Base-by-base conservation (phyloP, 2,329 filamentous ascomycete species). In the Monilinia aucupariae region DNA sequence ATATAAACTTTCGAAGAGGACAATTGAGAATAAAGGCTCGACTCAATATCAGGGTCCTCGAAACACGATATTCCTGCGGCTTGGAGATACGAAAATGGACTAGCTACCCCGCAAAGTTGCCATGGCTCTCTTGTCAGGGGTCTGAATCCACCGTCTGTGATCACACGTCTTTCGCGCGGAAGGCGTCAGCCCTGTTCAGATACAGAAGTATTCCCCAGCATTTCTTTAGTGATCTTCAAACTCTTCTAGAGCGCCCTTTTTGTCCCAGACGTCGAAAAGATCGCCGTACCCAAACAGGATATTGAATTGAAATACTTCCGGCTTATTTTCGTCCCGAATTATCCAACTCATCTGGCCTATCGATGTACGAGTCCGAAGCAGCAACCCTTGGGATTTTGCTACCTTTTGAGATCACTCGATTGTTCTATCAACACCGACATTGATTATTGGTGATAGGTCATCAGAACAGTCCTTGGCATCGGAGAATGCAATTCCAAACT, bases 251-350 rank as follows among this genome's bases (percentile, higher is more conserved):
- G 27, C 39, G 39, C 53, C 25, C 53, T 56, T 56, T 25, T 56
- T 34, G n/a, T 25, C 54, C 54, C 27, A 34, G 41, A 34, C 25
- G 30, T 47, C 12, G 41, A 56, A 17, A 22, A 17, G 22, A 37
- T 32, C 37, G 39, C 53, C 43, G 41, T 53, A 8, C 39, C 22
- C n/a, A 34, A 61, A 34, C 7, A 39, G 25, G 32, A 58, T 58
- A 32, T 41, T 47, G 41, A 49, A 25, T 62, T 62, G 51, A 34
- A 49, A 48, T 61, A 30, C 51, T 62, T 62, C 60, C 60, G 60
- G 27, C 30, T 62, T 56, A 49, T 62, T 62, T 62, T 62, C 60
- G 51, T 62, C n/a, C 25, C 25, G 17, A 50, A 48, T 56, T 25
- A 58, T 58, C 43, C 60, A 62, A 41, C 37, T 49, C 32, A 22